Evolutionary conservation across 1,139 yeast genomes (phyloP), one percentile per base, ranked within the genome.

Genomic region (Arxiozyma slooffiae): DNA sequence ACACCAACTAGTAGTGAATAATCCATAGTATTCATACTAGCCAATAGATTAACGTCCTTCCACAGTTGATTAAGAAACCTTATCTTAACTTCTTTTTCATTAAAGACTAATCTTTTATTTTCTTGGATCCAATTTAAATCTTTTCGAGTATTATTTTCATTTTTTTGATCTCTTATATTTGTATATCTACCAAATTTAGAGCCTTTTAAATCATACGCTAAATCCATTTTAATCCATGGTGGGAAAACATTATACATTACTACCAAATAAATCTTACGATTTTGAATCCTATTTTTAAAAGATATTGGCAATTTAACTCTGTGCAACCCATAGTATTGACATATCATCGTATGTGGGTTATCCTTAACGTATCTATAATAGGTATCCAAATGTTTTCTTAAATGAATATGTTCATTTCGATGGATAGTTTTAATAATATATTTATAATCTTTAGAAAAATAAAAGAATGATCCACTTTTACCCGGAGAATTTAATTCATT

Each of bases 171-270:
- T 11, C 22, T 26, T 7, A n/a, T 62, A 57, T 44, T 60, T 50
- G 88, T 80, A 39, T 70, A 70, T 58, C 98, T 78, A 2, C 97
- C 97, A 73, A 85, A 76, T 0, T 94, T 79, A 0, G 97, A 88
- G 0, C 98, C 98, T 66, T 92, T 92, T 61, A 92, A 75, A 64
- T 92, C 98, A 67, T 81, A 92, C 44, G 90, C 86, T 44, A 79
- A 70, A 64, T 88, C 95, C 53, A 90, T 82, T 59, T 86, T 94
- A 51, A 90, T 76, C 62, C 87, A 89, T 8, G 97, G 95, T 0
- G 98, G 97, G 68, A 92, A 90, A 49, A 92, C 74, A 63, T 92
- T 92, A 71, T 92, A 92, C 98, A 92, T 92, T 46, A 92, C 96
- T 52, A 92, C 77, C 59, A 92, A 90, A 68, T 92, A 95, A 44